Conservation (phyloP, 1,284 basidiomycete species). For the Grifola frondosa region DNA sequence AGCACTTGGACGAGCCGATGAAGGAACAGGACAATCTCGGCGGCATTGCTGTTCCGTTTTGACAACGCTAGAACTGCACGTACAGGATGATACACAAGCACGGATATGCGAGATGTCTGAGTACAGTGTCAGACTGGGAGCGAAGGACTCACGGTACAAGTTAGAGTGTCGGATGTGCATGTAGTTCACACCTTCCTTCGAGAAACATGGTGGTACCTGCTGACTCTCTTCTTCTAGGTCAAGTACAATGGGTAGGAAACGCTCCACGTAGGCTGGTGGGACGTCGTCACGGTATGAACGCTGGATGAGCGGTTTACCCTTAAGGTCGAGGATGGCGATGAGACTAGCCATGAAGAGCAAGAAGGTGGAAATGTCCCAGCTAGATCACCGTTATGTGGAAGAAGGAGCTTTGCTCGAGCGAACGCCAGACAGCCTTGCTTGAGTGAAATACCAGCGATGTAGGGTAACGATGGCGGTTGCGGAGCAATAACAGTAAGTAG, state of each 20-base stretch:
- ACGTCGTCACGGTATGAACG: conserved; percentile 98
- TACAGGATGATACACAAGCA: background rate
- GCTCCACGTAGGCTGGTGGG: conserved; percentile 83
- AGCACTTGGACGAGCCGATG: conserved; percentile 90
- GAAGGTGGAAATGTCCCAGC: too few relatives aligned
- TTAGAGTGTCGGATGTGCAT: conserved; percentile 99
- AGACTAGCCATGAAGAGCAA: conserved; percentile 52
- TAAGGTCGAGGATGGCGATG: conserved; percentile 96
- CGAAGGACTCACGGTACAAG: conserved; percentile 76
- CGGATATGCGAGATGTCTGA: background rate
- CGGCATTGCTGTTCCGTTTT: conserved; percentile 94
- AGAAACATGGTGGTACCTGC: conserved; percentile 94
- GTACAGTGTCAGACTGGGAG: conserved; percentile 2
- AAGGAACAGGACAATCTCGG: conserved; percentile 95
- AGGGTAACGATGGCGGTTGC: too few relatives aligned
- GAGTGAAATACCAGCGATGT: too few relatives aligned
- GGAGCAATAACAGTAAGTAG: too few relatives aligned
- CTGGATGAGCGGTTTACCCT: conserved; percentile 98
- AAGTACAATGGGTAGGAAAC: conserved; percentile 91
- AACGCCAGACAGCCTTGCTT: too few relatives aligned
- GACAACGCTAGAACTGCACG: conserved; percentile 87
- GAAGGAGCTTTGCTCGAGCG: too few relatives aligned
- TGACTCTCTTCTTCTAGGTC: conserved; percentile 98
- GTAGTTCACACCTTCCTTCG: conserved; percentile 92
- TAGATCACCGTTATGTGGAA: too few relatives aligned